Percentiles rank a stretch among this genome's conserved stretches.
phyloP scores from a whole-genome alignment of 1,139 yeast genomes.

The Zygosaccharomyces pseudobailii region DNA sequence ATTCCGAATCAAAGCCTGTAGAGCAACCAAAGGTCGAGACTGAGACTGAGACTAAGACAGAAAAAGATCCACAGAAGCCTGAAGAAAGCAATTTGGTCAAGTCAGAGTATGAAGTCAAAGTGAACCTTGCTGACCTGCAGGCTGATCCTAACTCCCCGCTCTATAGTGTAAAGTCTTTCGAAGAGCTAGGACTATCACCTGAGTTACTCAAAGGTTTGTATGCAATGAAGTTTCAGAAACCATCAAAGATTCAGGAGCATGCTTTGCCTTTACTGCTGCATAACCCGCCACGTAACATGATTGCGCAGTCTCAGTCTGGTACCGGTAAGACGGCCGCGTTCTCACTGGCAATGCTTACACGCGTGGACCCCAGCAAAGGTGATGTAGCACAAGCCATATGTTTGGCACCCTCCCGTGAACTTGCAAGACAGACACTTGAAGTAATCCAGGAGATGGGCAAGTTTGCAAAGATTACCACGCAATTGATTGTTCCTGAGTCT shows the following conservation, averaged over 20 bases:
- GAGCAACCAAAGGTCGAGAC: conserved; percentile 6
- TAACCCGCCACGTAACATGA: conserved; percentile 85
- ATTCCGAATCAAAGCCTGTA: conserved; percentile 13
- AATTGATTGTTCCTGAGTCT: conserved; percentile 78
- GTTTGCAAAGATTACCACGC: conserved; percentile 70
- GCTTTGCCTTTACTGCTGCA: conserved; percentile 83
- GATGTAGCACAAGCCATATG: conserved; percentile 75
- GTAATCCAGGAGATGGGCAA: conserved; percentile 89
- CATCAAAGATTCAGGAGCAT: conserved; percentile 94
- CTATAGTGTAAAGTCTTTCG: conserved; percentile 84
- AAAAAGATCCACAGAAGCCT: conserved; percentile 12
- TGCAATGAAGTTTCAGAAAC: conserved; percentile 89
- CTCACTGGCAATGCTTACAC: conserved; percentile 83
- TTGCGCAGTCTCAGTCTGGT: conserved; percentile 97
- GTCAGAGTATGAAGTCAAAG: conserved; percentile 85
- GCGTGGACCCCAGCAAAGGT: conserved; percentile 54
- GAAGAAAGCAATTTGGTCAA: conserved; percentile 52
- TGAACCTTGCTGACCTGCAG: conserved; percentile 88
- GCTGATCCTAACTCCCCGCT: conserved; percentile 97
- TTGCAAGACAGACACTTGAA: conserved; percentile 93
- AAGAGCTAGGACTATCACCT: conserved; percentile 79
- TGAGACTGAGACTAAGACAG: conserved; percentile 17
- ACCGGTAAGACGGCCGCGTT: conserved; percentile 99
- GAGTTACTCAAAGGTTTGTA: conserved; percentile 86
- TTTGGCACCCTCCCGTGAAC: conserved; percentile 91